These are phyloP conservation scores for Jatropha curcas DNA, from an alignment of 345 rosid species.

Conservation along the genomic window DNA sequence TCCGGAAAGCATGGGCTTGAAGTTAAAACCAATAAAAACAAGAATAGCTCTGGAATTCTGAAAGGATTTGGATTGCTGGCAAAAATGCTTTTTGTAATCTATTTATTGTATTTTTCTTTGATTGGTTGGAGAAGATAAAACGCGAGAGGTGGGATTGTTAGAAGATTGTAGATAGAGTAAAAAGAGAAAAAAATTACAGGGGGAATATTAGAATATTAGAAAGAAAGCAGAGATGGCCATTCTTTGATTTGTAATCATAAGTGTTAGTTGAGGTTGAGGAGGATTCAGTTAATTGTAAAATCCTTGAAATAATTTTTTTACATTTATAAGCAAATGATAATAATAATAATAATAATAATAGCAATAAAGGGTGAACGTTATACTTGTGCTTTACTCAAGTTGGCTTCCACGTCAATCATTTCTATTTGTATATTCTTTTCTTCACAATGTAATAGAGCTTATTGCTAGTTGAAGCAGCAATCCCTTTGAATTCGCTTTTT, in stretches of 20 bases:
- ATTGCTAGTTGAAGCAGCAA: too few relatives aligned
- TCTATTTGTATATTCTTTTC: constrained; percentile 11
- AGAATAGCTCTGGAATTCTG: constrained; percentile 27
- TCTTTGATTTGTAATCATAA: constrained; percentile 34
- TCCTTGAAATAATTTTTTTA: constrained; percentile 29
- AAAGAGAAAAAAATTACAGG: constrained; percentile 9
- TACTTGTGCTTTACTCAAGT: neutral
- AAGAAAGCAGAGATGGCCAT: constrained; percentile 30
- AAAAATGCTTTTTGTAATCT: constrained; percentile 20
- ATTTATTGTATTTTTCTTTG: constrained; percentile 24
- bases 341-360: constrained; percentile 2
- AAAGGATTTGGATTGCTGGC: neutral
- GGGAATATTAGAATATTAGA: constrained; percentile 7
- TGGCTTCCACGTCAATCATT: constrained; percentile 7
- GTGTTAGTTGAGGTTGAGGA: constrained; percentile 12
- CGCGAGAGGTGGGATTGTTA: constrained; percentile 10
- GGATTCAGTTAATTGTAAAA: constrained; percentile 29
- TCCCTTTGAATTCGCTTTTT: neutral
- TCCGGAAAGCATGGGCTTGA: constrained; percentile 98
- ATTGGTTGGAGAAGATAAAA: constrained; percentile 10
- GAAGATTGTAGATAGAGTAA: constrained; percentile 38
- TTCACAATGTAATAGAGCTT: neutral
- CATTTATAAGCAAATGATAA: constrained; percentile 24
- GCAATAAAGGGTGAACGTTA: constrained; percentile 1
- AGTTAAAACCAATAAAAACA: constrained; percentile 93